Percentiles rank a stretch among this genome's conserved stretches.
These are phyloP conservation scores for Dothideomycetes sp. DNA, from an alignment of 2,329 filamentous ascomycete genomes.

Conservation along the genomic window DNA sequence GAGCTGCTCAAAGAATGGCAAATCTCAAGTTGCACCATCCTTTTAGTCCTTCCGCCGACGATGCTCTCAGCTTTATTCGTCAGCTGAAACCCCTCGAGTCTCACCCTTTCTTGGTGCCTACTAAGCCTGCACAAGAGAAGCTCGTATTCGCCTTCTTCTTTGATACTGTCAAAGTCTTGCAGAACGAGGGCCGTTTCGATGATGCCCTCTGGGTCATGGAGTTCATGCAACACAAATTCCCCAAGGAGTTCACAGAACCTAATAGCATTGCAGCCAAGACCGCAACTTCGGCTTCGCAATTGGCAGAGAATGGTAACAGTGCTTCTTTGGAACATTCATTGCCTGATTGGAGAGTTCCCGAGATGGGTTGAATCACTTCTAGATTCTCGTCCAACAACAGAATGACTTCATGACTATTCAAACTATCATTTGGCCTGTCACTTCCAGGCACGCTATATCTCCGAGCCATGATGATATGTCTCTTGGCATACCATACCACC, in stretches of 20 bases:
- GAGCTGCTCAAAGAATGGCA: constrained; percentile 6
- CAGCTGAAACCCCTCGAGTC: constrained; percentile 1
- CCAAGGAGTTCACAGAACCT: background rate
- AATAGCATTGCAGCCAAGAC: background rate
- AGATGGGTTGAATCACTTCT: constrained; percentile 3
- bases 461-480: no score
- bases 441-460: no score
- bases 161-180: constrained; percentile 12
- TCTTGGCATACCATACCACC: no score
- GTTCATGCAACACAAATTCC: constrained; percentile 14
- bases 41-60: constrained; percentile 4
- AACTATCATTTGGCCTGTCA: no score
- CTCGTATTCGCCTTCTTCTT: constrained; percentile 13
- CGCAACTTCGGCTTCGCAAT: background rate
- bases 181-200: constrained; percentile 10
- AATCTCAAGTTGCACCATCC: constrained; percentile 13
- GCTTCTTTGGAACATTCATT: constrained; percentile 1
- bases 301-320: background rate
- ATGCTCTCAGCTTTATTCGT: constrained; percentile 12
- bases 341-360: constrained; percentile 7
- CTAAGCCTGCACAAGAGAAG: background rate
- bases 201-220: constrained; percentile 16
- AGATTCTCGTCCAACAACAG: background rate
- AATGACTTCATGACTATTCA: no score
- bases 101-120: constrained; percentile 3